Evolutionary conservation across 139 green algal species (phyloP).

Genomic region (Chlamydomonas applanata): DNA sequence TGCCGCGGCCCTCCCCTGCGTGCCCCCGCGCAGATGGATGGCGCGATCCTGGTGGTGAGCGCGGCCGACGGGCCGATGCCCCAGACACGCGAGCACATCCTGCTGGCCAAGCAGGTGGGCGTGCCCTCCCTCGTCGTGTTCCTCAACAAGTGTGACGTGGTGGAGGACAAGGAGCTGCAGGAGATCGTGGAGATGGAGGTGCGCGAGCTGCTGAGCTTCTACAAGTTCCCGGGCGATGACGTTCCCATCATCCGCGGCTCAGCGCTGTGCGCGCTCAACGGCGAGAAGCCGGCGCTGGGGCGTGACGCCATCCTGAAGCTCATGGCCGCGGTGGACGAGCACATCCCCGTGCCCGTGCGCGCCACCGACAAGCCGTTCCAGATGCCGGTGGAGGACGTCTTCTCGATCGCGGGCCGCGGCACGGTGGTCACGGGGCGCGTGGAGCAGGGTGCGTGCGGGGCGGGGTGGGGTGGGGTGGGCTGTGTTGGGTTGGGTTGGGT

Average conservation of each 20-base stretch:
- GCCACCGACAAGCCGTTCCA: conserved; percentile 95
- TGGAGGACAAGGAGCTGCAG: conserved; percentile 96
- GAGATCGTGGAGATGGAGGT: conserved; percentile 99
- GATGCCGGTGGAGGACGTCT: conserved; percentile 98
- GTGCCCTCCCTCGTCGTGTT: conserved; percentile 96
- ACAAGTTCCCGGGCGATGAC: conserved; percentile 94
- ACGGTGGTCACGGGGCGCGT: conserved; percentile 94
- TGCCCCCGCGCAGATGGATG: conserved; percentile 89
- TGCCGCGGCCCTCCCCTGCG: not conserved
- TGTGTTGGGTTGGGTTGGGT: too few species aligned
- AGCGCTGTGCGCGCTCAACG: conserved; percentile 86
- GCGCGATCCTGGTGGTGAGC: conserved; percentile 96
- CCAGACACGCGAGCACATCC: conserved; percentile 98
- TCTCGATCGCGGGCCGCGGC: conserved; percentile 92
- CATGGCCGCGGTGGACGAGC: conserved; percentile 59
- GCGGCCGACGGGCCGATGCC: conserved; percentile 97
- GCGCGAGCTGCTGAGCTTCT: conserved; percentile 95
- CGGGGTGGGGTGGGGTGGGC: too few species aligned
- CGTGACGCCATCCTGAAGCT: conserved; percentile 85
- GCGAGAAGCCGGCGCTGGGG: conserved; percentile 80
- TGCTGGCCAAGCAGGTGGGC: conserved; percentile 92
- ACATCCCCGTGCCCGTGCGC: conserved; percentile 64
- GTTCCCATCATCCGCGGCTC: conserved; percentile 89
- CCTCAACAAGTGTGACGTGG: conserved; percentile 97
- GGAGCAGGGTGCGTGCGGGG: conserved; percentile 80